phyloP scores from a whole-genome alignment of 2,329 filamentous ascomycete species.

The Alternaria tenuissima region DNA sequence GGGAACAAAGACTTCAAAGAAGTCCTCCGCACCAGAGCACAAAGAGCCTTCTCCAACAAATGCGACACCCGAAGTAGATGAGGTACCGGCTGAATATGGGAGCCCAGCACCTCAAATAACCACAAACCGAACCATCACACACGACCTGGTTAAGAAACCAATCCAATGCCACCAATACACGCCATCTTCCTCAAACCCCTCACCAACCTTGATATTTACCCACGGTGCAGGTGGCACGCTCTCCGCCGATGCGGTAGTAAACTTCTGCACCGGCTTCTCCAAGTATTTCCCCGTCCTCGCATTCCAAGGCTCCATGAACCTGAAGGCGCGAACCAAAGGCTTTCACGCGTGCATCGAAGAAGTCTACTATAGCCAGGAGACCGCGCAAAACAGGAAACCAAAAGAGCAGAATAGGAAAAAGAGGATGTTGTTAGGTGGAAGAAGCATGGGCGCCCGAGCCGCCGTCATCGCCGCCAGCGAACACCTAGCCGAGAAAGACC shows the following conservation, averaged over 20 bases:
- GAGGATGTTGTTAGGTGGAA: conserved; percentile 46
- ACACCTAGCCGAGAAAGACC: neutral
- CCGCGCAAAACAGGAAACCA: neutral
- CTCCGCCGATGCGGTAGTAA: conserved; percentile 47
- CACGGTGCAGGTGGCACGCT: conserved; percentile 57
- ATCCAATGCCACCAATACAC: conserved; percentile 32
- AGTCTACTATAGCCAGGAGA: neutral
- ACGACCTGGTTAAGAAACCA: conserved; percentile 28
- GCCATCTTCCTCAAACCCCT: neutral
- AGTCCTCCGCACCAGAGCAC: fast-evolving
- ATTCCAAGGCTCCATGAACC: conserved; percentile 55
- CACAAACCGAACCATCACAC: conserved; percentile 20
- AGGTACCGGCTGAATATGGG: neutral
- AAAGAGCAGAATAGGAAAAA: fast-evolving
- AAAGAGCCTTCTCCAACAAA: neutral
- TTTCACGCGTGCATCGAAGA: conserved; percentile 50
- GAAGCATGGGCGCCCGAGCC: conserved; percentile 57
- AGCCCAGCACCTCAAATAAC: neutral
- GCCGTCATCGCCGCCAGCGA: conserved; percentile 48
- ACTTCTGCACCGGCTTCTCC: conserved; percentile 52
- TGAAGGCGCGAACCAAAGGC: conserved; percentile 47
- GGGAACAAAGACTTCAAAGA: neutral
- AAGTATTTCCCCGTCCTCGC: conserved; percentile 32
- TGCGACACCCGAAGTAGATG: neutral
- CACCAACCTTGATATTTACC: conserved; percentile 51